Percentiles rank a stretch among this genome's conserved stretches.
Evolutionary conservation across 441 rosid genomes (phyloP).

Genomic region (Bocquillonia castaneifolia): DNA sequence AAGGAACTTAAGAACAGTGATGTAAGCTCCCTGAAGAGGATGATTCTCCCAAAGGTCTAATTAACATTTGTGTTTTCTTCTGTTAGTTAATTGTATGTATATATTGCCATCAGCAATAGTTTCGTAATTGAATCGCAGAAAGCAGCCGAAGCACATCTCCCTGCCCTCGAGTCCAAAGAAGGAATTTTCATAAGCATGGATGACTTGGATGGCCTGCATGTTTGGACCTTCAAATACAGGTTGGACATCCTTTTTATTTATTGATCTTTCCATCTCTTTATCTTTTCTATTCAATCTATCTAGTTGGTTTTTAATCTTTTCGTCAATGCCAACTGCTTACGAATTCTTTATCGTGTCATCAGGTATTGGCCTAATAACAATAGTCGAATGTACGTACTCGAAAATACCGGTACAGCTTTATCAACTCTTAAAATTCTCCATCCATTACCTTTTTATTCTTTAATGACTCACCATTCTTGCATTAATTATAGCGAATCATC

Average conservation of each 20-base stretch:
- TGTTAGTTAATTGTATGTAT: not conserved
- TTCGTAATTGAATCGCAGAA: slow-evolving; percentile 37
- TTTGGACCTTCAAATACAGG: slow-evolving; percentile 97
- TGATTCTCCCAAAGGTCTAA: slow-evolving; percentile 90
- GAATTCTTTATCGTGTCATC: slow-evolving; percentile 16
- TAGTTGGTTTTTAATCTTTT: not conserved
- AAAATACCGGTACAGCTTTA: slow-evolving; percentile 70
- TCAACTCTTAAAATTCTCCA: not conserved
- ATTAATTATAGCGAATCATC: not conserved
- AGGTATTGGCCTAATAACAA: slow-evolving; percentile 99
- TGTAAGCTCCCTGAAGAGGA: slow-evolving; percentile 82
- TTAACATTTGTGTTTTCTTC: not conserved
- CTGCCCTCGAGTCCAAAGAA: slow-evolving; percentile 70
- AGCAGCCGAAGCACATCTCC: slow-evolving; percentile 89
- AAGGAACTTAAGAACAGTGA: slow-evolving; percentile 96
- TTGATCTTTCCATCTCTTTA: not conserved
- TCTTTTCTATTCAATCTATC: no score
- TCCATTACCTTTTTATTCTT: not conserved
- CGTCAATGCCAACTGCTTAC: no score
- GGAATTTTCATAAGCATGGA: slow-evolving; percentile 73
- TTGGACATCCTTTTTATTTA: slow-evolving; percentile 8
- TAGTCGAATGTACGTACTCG: slow-evolving; percentile 93
- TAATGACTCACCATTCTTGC: no score
- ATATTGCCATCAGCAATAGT: not conserved
- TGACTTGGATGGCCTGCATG: slow-evolving; percentile 72